These are phyloP conservation scores for Leccinum solheimii DNA, from an alignment of 1,284 basidiomycete genomes.

Conservation along the genomic window DNA sequence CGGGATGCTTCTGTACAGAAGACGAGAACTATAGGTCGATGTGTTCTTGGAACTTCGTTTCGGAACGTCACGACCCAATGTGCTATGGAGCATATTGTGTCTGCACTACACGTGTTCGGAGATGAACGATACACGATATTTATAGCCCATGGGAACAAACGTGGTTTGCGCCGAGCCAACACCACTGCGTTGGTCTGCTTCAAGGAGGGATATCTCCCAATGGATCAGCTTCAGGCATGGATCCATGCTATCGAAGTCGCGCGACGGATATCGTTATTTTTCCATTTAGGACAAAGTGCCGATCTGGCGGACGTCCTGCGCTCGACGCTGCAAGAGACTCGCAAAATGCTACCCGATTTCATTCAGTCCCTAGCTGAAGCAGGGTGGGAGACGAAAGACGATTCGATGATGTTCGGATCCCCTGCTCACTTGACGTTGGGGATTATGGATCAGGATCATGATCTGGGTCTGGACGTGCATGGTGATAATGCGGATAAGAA, in stretches of 20 bases:
- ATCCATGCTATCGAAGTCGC: slow-evolving; percentile 42
- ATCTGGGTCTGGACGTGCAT: not conserved
- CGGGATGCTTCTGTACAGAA: slow-evolving; percentile 35
- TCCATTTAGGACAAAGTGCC: not conserved
- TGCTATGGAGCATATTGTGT: slow-evolving; percentile 12
- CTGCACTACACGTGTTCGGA: slow-evolving; percentile 35
- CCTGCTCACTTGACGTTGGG: slow-evolving; percentile 25
- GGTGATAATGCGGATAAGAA: slow-evolving; percentile 20
- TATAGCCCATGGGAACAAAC: slow-evolving; percentile 26
- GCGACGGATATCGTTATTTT: slow-evolving; percentile 2
- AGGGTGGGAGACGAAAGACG: slow-evolving; percentile 28
- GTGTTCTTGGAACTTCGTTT: slow-evolving; percentile 47
- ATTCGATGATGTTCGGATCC: slow-evolving; percentile 35
- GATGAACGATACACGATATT: slow-evolving; percentile 53
- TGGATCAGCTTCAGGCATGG: slow-evolving; percentile 61
- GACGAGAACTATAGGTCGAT: slow-evolving; percentile 38
- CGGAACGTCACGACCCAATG: slow-evolving; percentile 13
- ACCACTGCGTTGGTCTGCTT: slow-evolving; percentile 41
- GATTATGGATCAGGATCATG: slow-evolving; percentile 1
- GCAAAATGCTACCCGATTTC: slow-evolving; percentile 21
- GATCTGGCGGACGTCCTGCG: slow-evolving; percentile 18
- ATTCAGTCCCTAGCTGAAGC: slow-evolving; percentile 20
- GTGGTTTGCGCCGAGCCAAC: not conserved
- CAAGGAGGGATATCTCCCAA: slow-evolving; percentile 46
- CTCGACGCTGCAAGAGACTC: slow-evolving; percentile 21